phyloP scores from a whole-genome alignment of 2,329 filamentous ascomycete species.

The Hymenoscyphus scutula region DNA sequence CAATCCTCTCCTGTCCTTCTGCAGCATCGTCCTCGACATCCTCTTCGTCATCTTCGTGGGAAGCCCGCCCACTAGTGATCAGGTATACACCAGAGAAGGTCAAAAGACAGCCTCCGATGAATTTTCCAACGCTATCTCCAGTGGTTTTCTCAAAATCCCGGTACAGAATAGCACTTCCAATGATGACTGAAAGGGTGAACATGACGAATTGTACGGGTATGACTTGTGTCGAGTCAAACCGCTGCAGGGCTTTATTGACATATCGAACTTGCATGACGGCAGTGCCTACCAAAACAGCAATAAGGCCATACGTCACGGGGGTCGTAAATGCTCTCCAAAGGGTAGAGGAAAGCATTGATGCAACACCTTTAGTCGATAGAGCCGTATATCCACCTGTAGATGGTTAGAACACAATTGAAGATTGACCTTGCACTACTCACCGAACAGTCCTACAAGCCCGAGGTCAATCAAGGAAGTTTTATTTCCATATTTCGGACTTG shows the following conservation, averaged over 20 bases:
- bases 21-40: constrained; percentile 56
- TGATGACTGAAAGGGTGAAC: constrained; percentile 92
- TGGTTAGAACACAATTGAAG: constrained; percentile 16
- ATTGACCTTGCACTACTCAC: constrained; percentile 48
- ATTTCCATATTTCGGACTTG: constrained; percentile 79
- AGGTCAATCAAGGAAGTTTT: constrained; percentile 88
- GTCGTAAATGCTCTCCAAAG: constrained; percentile 87
- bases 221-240: constrained; percentile 95
- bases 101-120: constrained; percentile 83
- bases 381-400: constrained; percentile 85
- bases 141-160: constrained; percentile 89
- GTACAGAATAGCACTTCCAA: constrained; percentile 90
- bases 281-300: constrained; percentile 74
- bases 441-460: constrained; percentile 89
- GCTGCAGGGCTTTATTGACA: constrained; percentile 83
- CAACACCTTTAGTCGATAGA: constrained; percentile 91
- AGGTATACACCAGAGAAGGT: constrained; percentile 98
- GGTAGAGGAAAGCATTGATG: constrained; percentile 88
- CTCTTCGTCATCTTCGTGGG: constrained; percentile 56
- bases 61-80: constrained; percentile 80
- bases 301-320: constrained; percentile 84
- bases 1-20: constrained; percentile 64
- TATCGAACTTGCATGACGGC: constrained; percentile 98
- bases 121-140: constrained; percentile 71
- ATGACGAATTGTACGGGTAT: constrained; percentile 97